Evolutionary conservation across 768 basidiomycete species (phyloP), one percentile per base, ranked within the genome.

Genomic region (Hebeloma cylindrosporum): DNA sequence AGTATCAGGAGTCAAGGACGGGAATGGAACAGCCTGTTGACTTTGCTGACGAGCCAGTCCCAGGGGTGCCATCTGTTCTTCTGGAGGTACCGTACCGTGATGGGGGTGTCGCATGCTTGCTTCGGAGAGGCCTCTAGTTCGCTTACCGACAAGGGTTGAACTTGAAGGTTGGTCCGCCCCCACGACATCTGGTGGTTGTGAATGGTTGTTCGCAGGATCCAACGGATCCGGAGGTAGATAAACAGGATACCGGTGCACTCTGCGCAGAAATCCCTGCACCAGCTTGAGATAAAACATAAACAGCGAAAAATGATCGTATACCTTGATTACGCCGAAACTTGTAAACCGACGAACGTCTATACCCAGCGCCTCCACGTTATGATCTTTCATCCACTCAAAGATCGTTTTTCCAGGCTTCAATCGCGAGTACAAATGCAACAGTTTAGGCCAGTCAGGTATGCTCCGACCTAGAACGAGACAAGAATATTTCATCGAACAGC

Each of bases 311-410:
- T 22, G 14, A n/a, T 53, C 11, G n/a, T n/a, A n/a, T 61, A 82
- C 88, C 69, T 99, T 99, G 69, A 99, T 95, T 17, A 98, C 89
- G 4, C 96, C 96, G 58, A 98, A 99, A 49, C 88, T 93, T 13
- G 92, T 83, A 64, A 99, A 96, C n/a, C 96, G 80, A 7, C 95
- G 80, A 6, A 90, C 78, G 61, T 99, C 96, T 40, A 98, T 85
- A 2, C 89, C 91, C 16, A 83, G 64, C 5, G 72, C 68, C 37
- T 83, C 77, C 13, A 93, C 79, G 16, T 82, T 71, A 55, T 92
- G 74, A 30, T 72, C 71, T 54, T 89, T 80, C 73, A 93, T 89
- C 95, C 96, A 99, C 32, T 90, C 83, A 20, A 79, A 77, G 4
- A 98, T 74, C 0, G 90, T 89, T 44, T 82, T 82, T 8, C 92